These are phyloP conservation scores for Globomyces sp. DNA, from an alignment of 371 early-diverging fungal genomes.

Conservation along the genomic window DNA sequence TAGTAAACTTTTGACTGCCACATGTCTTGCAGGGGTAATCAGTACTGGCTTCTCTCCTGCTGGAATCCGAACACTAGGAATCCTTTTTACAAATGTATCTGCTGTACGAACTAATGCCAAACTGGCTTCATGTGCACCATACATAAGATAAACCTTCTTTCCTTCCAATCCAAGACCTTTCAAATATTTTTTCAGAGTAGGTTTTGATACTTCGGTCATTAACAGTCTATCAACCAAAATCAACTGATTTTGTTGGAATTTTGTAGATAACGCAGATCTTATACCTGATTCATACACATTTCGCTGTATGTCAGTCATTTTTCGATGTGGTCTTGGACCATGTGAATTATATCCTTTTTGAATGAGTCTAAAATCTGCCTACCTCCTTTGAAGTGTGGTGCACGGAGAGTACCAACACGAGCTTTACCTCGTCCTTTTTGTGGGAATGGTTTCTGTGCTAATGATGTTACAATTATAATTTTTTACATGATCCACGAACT, in stretches of 20 bases:
- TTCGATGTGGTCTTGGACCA: conserved; percentile 85
- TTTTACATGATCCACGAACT: conserved; percentile 75
- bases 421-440: conserved; percentile 95
- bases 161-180: conserved; percentile 48
- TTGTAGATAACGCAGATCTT: conserved; percentile 81
- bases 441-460: conserved; percentile 41
- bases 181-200: conserved; percentile 55
- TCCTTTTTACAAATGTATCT: conserved; percentile 38
- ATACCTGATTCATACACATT: conserved; percentile 85
- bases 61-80: conserved; percentile 58
- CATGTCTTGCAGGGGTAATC: conserved; percentile 31
- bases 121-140: conserved; percentile 26
- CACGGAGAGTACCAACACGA: conserved; percentile 79
- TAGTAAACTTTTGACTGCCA: conserved; percentile 67
- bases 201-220: conserved; percentile 45
- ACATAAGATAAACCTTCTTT: conserved; percentile 35
- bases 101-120: conserved; percentile 27
- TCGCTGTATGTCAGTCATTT: conserved; percentile 74
- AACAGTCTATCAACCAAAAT: conserved; percentile 74
- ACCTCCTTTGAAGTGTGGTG: conserved; percentile 90
- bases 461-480: conserved; percentile 44
- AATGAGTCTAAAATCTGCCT: conserved; percentile 10
- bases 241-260: conserved; percentile 87
- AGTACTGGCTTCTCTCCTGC: conserved; percentile 53
- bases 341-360: conserved; percentile 73